These are phyloP conservation scores for Fusarium guadeloupense DNA, from an alignment of 2,329 filamentous ascomycete species.

Conservation along the genomic window DNA sequence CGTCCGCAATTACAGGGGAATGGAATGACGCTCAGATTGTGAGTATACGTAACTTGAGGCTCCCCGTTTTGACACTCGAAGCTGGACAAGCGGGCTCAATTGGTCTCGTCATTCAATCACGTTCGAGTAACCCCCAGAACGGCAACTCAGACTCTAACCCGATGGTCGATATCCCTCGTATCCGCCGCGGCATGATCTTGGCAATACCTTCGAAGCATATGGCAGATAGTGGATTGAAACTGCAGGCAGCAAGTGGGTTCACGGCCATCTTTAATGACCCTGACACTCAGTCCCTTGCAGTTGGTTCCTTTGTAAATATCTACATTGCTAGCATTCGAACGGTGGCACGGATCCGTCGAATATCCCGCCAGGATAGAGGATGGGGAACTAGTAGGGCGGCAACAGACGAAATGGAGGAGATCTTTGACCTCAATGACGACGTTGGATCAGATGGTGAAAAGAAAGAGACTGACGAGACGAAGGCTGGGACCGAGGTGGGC, in stretches of 20 bases:
- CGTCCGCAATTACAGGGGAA: slow-evolving; percentile 66
- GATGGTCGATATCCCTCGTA: slow-evolving; percentile 49
- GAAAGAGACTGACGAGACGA: slow-evolving; percentile 24
- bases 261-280: slow-evolving; percentile 74
- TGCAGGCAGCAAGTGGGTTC: slow-evolving; percentile 74
- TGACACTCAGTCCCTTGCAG: slow-evolving; percentile 69
- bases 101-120: slow-evolving; percentile 72
- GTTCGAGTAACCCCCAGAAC: slow-evolving; percentile 7
- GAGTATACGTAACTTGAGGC: slow-evolving; percentile 86
- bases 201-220: slow-evolving; percentile 69
- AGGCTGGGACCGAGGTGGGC: slow-evolving; percentile 62
- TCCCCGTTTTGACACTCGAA: slow-evolving; percentile 80
- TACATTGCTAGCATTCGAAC: slow-evolving; percentile 90
- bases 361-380: slow-evolving; percentile 48
- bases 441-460: slow-evolving; percentile 48
- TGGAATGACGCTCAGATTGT: slow-evolving; percentile 85
- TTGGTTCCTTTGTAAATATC: slow-evolving; percentile 78
- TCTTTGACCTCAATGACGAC: slow-evolving; percentile 67
- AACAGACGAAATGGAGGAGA: slow-evolving; percentile 59
- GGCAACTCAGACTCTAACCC: slow-evolving; percentile 1
- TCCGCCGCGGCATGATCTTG: slow-evolving; percentile 86
- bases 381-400: slow-evolving; percentile 40
- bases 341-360: slow-evolving; percentile 75
- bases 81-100: slow-evolving; percentile 90
- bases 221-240: slow-evolving; percentile 63